These are phyloP conservation scores for Fusarium equiseti DNA, from an alignment of 2,329 filamentous ascomycete species.

Conservation along the genomic window DNA sequence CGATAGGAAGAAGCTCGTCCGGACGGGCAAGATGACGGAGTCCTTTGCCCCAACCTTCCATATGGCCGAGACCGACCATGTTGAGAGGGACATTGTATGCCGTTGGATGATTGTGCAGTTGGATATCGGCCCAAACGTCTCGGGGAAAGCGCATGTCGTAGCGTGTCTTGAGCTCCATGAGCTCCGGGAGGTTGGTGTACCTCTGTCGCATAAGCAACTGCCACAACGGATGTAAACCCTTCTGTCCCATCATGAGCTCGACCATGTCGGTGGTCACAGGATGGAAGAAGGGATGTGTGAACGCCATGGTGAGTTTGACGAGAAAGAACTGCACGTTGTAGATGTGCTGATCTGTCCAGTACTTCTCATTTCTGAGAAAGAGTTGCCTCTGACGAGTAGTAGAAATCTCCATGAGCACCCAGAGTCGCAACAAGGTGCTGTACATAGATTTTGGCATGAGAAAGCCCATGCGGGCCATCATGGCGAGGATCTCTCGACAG, in stretches of 20 bases:
- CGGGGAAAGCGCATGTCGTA: slow-evolving; percentile 65
- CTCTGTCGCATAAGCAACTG: slow-evolving; percentile 68
- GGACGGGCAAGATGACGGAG: slow-evolving; percentile 62
- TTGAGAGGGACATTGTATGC: slow-evolving; percentile 65
- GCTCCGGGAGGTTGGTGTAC: slow-evolving; percentile 62
- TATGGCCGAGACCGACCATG: slow-evolving; percentile 65
- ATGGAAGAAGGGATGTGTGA: slow-evolving; percentile 72
- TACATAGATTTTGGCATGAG: slow-evolving; percentile 63
- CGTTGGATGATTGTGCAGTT: slow-evolving; percentile 34
- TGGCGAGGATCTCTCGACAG: slow-evolving; percentile 71
- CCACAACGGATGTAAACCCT: slow-evolving; percentile 67
- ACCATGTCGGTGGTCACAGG: slow-evolving; percentile 63
- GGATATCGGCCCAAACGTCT: slow-evolving; percentile 39
- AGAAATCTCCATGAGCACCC: slow-evolving; percentile 77
- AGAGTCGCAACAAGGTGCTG: slow-evolving; percentile 71
- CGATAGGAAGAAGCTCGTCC: slow-evolving; percentile 70
- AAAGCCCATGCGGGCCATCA: slow-evolving; percentile 69
- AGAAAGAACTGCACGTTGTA: slow-evolving; percentile 73
- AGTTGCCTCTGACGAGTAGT: slow-evolving; percentile 66
- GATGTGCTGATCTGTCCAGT: slow-evolving; percentile 72
- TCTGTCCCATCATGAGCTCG: slow-evolving; percentile 71
- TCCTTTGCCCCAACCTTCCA: slow-evolving; percentile 68
- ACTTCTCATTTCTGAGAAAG: slow-evolving; percentile 63
- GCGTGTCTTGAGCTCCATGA: slow-evolving; percentile 67
- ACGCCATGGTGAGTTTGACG: slow-evolving; percentile 77